Percentiles rank a stretch among this genome's conserved stretches.
Conservation (phyloP, 2,329 filamentous ascomycete genomes). For the Neonectria hederae region DNA sequence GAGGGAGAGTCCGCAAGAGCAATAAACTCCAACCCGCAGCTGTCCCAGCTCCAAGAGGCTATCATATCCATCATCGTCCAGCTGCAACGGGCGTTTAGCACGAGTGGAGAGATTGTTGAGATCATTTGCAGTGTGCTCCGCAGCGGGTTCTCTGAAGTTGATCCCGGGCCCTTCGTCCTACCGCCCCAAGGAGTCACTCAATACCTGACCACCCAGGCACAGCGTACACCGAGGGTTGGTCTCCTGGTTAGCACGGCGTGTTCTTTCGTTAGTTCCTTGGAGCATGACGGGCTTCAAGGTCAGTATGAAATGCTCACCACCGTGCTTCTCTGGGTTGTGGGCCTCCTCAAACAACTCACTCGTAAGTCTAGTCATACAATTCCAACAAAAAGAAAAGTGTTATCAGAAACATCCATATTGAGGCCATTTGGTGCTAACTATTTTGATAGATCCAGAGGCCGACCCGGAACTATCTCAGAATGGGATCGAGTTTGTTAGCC, state of each 20-base stretch:
- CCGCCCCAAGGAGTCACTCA: constrained; percentile 71
- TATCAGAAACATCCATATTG: not conserved
- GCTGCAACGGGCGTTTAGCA: constrained; percentile 62
- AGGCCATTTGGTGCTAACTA: not conserved
- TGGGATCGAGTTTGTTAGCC: constrained; percentile 76
- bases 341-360: constrained; percentile 69
- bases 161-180: constrained; percentile 81
- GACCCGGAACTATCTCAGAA: constrained; percentile 79
- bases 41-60: constrained; percentile 53
- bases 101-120: constrained; percentile 74
- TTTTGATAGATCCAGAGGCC: constrained; percentile 67
- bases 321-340: constrained; percentile 70
- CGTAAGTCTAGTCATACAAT: constrained; percentile 51
- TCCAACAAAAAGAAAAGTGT: not conserved
- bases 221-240: constrained; percentile 73
- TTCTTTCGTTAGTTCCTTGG: constrained; percentile 72
- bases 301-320: constrained; percentile 59
- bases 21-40: constrained; percentile 25
- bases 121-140: constrained; percentile 76
- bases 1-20: constrained; percentile 56
- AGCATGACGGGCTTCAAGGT: constrained; percentile 53
- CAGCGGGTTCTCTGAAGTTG: constrained; percentile 78
- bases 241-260: constrained; percentile 76
- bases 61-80: constrained; percentile 58
- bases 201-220: constrained; percentile 68